Base-by-base conservation (phyloP, 2,329 filamentous ascomycete genomes). In the Zasmidium citrigriseum region DNA sequence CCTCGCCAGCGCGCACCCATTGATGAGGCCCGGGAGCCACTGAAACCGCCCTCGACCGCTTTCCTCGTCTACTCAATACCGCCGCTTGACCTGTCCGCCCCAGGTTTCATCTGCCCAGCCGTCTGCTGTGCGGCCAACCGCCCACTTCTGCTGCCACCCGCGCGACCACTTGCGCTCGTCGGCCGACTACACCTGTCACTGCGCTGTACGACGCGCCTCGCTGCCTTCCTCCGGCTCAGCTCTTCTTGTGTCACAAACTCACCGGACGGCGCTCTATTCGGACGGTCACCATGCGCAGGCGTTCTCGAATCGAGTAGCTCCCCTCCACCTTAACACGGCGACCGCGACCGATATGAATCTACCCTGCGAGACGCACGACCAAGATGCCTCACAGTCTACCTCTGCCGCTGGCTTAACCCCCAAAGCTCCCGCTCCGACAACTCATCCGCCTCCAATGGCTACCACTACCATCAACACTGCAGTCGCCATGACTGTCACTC, bases 261-360 rank as follows among this genome's bases (percentile, higher is more conserved):
- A 58, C 41, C 47, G 45, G 58, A 45, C 52, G 52, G 24, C 52
- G 52, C 51, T 54, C 38, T 55, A 24, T 47, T 12, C 53, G 52
- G 46, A 41, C 46, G 53, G 54, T 52, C 61, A 66, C 54, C 57
- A 66, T 66, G 64, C 58, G 54, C 57, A 64, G 59, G 58, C 59
- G 54, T 55, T 55, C 55, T 62, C 58, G 61, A 61, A 59, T 59
- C 62, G 58, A 64, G 55, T 66, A 62, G 54, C 53, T 55, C 34
- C 52, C 58, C 47, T 48, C 53, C 50, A 59, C 61, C 59, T 62
- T 58, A 58, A 50, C 45, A 61, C 60, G 53, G 55, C 54, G 55
- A 46, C 46, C 46, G 53, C 53, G 44, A 60, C 55, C 58, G 57
- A 52, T 59, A 66, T 66, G 64, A 66, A 64, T 56, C 62, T 66